Evolutionary conservation across 305 asterid genomes (phyloP), one percentile per base, ranked within the genome.

Genomic region (Fraxinus latifolia): DNA sequence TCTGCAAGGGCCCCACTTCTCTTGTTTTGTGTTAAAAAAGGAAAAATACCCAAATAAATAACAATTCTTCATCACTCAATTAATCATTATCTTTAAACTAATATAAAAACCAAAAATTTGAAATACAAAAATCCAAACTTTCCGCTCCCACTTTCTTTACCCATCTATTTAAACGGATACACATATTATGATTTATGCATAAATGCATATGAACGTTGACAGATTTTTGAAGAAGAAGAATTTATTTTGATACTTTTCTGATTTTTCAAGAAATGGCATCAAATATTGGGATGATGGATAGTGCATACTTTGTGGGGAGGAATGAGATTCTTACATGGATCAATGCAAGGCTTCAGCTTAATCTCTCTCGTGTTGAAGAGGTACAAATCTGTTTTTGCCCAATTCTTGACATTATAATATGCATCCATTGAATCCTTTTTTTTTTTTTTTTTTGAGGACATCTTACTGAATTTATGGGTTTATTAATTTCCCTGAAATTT

Each of bases 301-400:
- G 97, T 42, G 98, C 98, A 1, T 95, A 95, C 85, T 95, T 93
- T 81, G 98, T 93, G 44, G 97, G 98, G 7, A 89, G 98, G 86
- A 92, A 91, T 82, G 98, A 95, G 89, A 90, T 95, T 84, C 94
- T 95, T 75, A 80, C 94, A 3, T 92, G 98, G 98, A 89, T 93
- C 80, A 95, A 93, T 87, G 93, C 88, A 77, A 89, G 93, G 90
- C 95, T 95, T 84, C 97, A 90, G 74, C 95, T 94, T 65, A 87
- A 87, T 86, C 97, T 94, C 78, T 81, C 94, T 77, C 94, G 93
- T 33, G 89, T 94, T 85, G 98, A 94, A 88, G 95, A 94, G 97
- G 98, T 92, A 80, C 80, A 47, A 72, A 14, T 68, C 7, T 75
- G 71, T 73, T 72, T 5, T 12, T 79, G 34, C 27, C 5, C 31